Base-by-base conservation (phyloP, 2,329 filamentous ascomycete species). In the Aspergillus bombycis region DNA sequence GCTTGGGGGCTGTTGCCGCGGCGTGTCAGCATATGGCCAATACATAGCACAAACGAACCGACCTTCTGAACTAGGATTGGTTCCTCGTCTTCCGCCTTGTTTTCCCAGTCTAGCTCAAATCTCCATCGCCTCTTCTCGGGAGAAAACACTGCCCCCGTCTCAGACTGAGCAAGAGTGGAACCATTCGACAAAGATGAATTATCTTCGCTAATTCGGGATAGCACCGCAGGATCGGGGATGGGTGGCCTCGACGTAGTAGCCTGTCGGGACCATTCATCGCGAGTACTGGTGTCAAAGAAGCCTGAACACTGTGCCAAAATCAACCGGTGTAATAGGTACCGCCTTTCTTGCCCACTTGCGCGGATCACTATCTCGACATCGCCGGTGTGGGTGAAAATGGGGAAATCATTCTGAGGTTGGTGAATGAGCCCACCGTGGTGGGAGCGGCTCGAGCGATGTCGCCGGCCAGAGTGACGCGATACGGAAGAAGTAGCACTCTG, bases 271-370 rank as follows among this genome's bases (percentile, higher is more conserved):
- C 92, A 96, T 75, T 94, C 89, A 62, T 90, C 88, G 71, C 88
- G 93, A 52, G 90, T 93, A 59, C 75, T 77, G 28, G 91, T 91
- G 78, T 96, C 92, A 75, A 98, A 98, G 82, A 97, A 97, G 19
- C 93, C 93, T 7, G 93, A 97, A 73, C 91, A 96, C 78, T 96
- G 91, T 36, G 91, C 89, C 69, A 98, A 82, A 46, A 94, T 97
- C 72, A 97, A 86, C 64, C 89, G 86, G 80, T 98, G 94, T 62
- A 98, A 84, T 54, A 97, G 84, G 76, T 97, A 98, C 65, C 91
- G 86, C 75, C 92, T 91, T 78, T 95, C 91, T 74, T 89, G 88
- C 65, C 87, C 69, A 59, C 90, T 86, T 16, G 87, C 85, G 73
- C 85, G 86, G 72, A 97, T 86, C 61, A 94, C 75, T 66, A 98